Base-by-base conservation (phyloP, 495 filamentous ascomycete genomes). In the Talaromyces wortmannii region DNA sequence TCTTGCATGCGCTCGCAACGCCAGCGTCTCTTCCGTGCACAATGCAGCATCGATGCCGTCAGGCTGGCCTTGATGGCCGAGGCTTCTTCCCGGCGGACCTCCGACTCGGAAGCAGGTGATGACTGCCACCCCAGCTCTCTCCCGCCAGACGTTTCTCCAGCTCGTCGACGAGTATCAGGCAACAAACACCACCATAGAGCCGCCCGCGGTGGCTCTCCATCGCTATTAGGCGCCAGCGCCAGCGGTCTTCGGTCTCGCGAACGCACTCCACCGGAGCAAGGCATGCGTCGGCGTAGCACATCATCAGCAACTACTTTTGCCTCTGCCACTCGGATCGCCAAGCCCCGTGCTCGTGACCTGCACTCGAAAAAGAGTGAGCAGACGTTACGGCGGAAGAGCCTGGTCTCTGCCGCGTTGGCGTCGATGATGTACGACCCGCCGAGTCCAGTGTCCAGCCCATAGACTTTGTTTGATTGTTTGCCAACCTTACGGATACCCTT, bases 81-180 rank as follows among this genome's bases (percentile, higher is more conserved):
- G 36, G 66, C 70, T 6, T 56, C 66, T 4, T 53, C 50, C 0
- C 50, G 45, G 45, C 16, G 42, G 31, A 33, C 7, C 18, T 55
- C 46, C n/a, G 49, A 33, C 49, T 61, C 43, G 54, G 16, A 44
- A 55, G 57, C 47, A 23, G 62, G 65, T 48, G 72, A 75, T 31
- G 68, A 71, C 43, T 76, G 71, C 57, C 74, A 77, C 53, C 74
- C 74, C 7, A 76, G 71, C 49, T 73, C 70, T 17, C 58, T 77
- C 12, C 71, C 74, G 6, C 69, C 66, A 23, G 63, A 69, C 33
- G 57, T 63, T 7, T 71, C 68, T 4, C 68, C 71, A 10, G 67
- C 8, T 55, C 67, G 43, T 51, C 66, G 45, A 60, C 69, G 31
- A 23, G 61, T 18, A 63, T 63, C 17, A 45, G 64, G 23, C 59